A percentile compares a stretch with the other conserved stretches of the same genome.
These are phyloP conservation scores for Colletotrichum tabaci DNA, from an alignment of 2,329 filamentous ascomycete genomes.

Conservation along the genomic window DNA sequence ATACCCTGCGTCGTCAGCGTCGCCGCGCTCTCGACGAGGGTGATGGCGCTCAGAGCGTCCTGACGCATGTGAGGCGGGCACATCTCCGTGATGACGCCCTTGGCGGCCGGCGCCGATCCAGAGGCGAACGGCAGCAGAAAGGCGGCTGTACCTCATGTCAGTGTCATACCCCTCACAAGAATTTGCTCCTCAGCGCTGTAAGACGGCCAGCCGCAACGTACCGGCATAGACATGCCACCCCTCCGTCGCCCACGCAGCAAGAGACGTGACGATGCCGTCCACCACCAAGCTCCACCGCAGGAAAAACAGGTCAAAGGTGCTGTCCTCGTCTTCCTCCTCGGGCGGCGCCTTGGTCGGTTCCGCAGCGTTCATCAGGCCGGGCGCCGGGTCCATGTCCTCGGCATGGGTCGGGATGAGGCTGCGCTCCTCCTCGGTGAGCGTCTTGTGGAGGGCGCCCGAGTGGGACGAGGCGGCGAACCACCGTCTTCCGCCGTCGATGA, in stretches of 20 bases:
- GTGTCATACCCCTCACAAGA: no score
- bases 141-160: constrained; percentile 60
- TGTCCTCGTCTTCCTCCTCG: constrained; percentile 60
- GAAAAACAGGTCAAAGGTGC: constrained; percentile 77
- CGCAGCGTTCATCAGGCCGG: constrained; percentile 58
- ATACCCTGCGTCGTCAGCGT: constrained; percentile 74
- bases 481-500: constrained; percentile 64
- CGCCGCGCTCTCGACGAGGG: constrained; percentile 79
- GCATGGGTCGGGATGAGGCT: constrained; percentile 55
- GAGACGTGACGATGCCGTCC: constrained; percentile 75
- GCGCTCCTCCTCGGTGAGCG: constrained; percentile 28
- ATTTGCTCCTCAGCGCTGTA: neutral
- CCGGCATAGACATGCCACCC: constrained; percentile 79
- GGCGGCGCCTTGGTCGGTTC: constrained; percentile 58
- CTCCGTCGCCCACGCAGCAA: constrained; percentile 72
- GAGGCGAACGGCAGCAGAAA: constrained; percentile 77
- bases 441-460: constrained; percentile 31
- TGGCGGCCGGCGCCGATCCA: constrained; percentile 78
- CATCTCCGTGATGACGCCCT: constrained; percentile 82
- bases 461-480: constrained; percentile 48
- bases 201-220: constrained; percentile 46
- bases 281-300: constrained; percentile 75
- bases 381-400: constrained; percentile 58
- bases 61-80: constrained; percentile 72
- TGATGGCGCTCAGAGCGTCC: constrained; percentile 79